phyloP scores from a whole-genome alignment of 2,329 filamentous ascomycete species.

The Claviceps sp. region DNA sequence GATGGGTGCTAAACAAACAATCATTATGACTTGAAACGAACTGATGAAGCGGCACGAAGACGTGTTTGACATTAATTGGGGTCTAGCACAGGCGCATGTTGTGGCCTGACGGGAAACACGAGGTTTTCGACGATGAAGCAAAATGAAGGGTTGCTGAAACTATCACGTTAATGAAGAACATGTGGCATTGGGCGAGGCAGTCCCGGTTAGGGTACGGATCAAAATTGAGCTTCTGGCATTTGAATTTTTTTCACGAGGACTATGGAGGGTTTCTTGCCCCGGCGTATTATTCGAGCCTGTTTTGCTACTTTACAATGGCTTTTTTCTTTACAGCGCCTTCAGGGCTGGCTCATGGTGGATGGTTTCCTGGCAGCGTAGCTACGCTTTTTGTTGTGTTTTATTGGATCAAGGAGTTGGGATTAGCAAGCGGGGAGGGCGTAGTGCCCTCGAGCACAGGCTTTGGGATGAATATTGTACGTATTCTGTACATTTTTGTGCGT shows the following conservation, averaged over 20 bases:
- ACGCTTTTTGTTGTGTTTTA: background rate
- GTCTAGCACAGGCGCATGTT: background rate
- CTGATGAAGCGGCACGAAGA: slow-evolving; percentile 3
- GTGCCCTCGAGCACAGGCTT: background rate
- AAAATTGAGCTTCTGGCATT: background rate
- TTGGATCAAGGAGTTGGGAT: slow-evolving; percentile 4
- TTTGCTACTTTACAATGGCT: background rate
- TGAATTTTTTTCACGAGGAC: background rate
- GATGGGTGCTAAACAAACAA: background rate
- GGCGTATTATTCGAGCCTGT: background rate
- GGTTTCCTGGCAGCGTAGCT: background rate
- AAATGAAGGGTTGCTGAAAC: slow-evolving; percentile 11
- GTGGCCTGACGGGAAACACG: background rate
- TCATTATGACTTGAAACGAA: slow-evolving; percentile 11
- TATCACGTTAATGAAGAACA: slow-evolving; percentile 14
- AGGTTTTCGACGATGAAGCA: background rate
- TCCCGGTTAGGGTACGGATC: background rate
- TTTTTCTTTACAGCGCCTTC: background rate
- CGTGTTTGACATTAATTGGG: background rate
- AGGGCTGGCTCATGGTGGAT: slow-evolving; percentile 1
- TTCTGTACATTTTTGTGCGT: background rate
- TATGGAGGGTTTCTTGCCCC: background rate
- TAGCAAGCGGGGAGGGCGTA: slow-evolving; percentile 1
- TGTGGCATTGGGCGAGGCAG: slow-evolving; percentile 4
- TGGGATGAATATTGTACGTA: background rate